Conservation (phyloP, 2,329 filamentous ascomycete genomes). For the Periconia sp. region DNA sequence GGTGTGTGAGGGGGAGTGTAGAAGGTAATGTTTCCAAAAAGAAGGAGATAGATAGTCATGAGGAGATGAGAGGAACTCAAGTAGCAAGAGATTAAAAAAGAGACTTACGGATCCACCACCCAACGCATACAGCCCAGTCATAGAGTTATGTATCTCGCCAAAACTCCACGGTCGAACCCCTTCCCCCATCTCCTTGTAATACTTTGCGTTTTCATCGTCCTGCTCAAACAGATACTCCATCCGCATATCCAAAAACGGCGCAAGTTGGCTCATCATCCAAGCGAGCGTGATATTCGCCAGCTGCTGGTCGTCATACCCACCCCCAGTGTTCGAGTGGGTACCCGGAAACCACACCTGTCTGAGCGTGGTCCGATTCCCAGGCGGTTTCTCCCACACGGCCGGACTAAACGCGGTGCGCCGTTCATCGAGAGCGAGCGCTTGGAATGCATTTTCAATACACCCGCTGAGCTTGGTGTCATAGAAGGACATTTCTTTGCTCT, state of each 20-base stretch:
- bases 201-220: conserved; percentile 48
- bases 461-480: conserved; percentile 50
- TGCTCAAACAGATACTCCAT: conserved; percentile 51
- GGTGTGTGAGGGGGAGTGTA: too few relatives aligned
- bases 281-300: conserved; percentile 56
- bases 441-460: conserved; percentile 57
- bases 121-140: conserved; percentile 50
- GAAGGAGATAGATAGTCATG: neutral
- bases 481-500: conserved; percentile 46
- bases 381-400: conserved; percentile 55
- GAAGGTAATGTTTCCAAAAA: too few relatives aligned
- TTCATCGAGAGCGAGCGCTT: conserved; percentile 59
- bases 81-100: too few relatives aligned
- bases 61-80: too few relatives aligned
- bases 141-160: conserved; percentile 48
- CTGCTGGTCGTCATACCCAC: conserved; percentile 48
- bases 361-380: conserved; percentile 47
- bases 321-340: conserved; percentile 56
- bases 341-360: conserved; percentile 61
- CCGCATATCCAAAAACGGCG: conserved; percentile 51
- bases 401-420: conserved; percentile 54
- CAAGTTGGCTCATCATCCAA: conserved; percentile 60
- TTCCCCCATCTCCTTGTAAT: conserved; percentile 47
- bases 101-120: conserved; percentile 45
- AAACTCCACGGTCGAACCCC: conserved; percentile 52